Conservation (phyloP, 305 asterid species). For the Ajuga reptans region DNA sequence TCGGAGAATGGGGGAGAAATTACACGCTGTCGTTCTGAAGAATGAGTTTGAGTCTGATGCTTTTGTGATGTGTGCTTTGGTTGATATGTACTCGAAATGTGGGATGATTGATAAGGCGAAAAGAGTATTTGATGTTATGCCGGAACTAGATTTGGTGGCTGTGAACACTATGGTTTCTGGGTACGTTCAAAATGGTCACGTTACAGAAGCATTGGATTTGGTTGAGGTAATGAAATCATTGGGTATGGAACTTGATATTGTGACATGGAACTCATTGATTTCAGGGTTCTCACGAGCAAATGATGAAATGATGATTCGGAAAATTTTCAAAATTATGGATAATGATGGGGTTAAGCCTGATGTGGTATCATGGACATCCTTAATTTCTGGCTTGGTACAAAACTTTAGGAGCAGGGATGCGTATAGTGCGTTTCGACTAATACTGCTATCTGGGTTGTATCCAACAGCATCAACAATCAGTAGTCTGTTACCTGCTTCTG, state of each 20-base stretch:
- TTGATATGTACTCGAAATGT: constrained; percentile 60
- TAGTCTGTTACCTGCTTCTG: constrained; percentile 51
- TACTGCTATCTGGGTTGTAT: constrained; percentile 35
- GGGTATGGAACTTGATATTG: constrained; percentile 44
- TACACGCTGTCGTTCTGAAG: constrained; percentile 41
- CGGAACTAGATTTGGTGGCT: constrained; percentile 44
- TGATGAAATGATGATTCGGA: constrained; percentile 31
- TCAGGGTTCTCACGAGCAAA: constrained; percentile 61
- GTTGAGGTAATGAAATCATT: constrained; percentile 36
- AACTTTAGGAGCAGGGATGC: constrained; percentile 45
- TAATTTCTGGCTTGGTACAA: constrained; percentile 58
- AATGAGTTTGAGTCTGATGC: constrained; percentile 37
- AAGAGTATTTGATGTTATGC: constrained; percentile 42
- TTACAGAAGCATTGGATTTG: constrained; percentile 31
- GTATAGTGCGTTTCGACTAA: constrained; percentile 33
- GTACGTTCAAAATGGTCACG: constrained; percentile 35
- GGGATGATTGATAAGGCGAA: constrained; percentile 39
- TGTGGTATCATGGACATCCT: constrained; percentile 63
- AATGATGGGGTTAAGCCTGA: constrained; percentile 45
- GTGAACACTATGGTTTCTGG: constrained; percentile 61
- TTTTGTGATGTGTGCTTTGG: constrained; percentile 45
- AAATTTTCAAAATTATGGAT: constrained; percentile 32
- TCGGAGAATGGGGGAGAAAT: constrained; percentile 29
- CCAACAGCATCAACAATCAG: constrained; percentile 58
- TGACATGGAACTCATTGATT: constrained; percentile 57